A percentile compares a stretch with the other conserved stretches of the same genome.
These are phyloP conservation scores for Penicillium riverlandense DNA, from an alignment of 495 filamentous ascomycete genomes.

Conservation along the genomic window DNA sequence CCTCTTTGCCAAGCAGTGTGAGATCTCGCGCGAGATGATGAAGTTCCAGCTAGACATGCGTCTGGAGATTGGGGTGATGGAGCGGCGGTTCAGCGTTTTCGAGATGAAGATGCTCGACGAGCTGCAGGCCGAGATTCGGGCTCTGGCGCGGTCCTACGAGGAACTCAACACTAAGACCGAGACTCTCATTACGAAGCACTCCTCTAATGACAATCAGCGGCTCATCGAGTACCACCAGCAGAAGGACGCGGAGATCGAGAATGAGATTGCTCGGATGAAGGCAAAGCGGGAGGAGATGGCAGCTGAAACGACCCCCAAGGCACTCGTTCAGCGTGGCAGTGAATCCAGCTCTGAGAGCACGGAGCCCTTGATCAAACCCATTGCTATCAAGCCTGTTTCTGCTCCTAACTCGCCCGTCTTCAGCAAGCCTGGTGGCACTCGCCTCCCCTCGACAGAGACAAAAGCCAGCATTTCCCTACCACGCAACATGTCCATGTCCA, in stretches of 20 bases:
- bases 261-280: constrained; percentile 2
- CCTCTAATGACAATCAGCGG: background rate
- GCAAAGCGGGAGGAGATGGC: background rate
- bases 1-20: constrained; percentile 1
- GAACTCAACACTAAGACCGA: constrained; percentile 7
- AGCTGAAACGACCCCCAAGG: too few species aligned
- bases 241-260: constrained; percentile 5
- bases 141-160: constrained; percentile 1
- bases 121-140: constrained; percentile 3
- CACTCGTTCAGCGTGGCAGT: background rate
- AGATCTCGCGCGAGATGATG: constrained; percentile 5
- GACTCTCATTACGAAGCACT: background rate
- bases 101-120: constrained; percentile 7
- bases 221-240: constrained; percentile 3
- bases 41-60: constrained; percentile 8
- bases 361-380: constrained; percentile 2
- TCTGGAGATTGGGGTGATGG: constrained; percentile 5
- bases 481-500: constrained; percentile 6
- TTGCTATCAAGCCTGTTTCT: background rate
- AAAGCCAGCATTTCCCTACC: background rate
- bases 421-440: too few species aligned
- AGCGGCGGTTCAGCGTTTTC: constrained; percentile 3
- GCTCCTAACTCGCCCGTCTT: too few species aligned
- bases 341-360: background rate
- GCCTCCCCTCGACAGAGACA: background rate